These are phyloP conservation scores for Solanum pinnatisectum DNA, from an alignment of 257 asterid genomes.

Conservation along the genomic window DNA sequence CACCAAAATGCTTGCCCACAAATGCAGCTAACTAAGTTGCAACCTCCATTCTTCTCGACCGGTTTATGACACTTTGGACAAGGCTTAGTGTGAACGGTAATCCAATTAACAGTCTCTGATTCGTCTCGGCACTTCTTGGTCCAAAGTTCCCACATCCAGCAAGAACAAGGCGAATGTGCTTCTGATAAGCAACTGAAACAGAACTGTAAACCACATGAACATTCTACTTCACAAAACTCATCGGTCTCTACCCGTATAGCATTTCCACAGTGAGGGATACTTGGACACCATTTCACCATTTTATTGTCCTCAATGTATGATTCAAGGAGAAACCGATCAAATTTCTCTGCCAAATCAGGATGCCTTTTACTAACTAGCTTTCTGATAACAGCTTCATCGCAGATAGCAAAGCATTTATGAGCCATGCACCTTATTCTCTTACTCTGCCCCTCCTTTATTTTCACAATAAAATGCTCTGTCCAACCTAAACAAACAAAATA, in stretches of 20 bases:
- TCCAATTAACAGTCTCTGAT: constrained; percentile 95
- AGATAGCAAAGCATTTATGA: constrained; percentile 75
- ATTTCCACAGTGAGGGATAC: constrained; percentile 96
- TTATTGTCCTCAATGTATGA: constrained; percentile 95
- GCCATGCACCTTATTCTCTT: constrained; percentile 97
- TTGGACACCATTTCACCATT: constrained; percentile 99
- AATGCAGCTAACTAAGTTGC: constrained; percentile 85
- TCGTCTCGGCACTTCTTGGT: constrained; percentile 91
- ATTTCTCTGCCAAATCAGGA: constrained; percentile 79
- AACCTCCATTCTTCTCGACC: constrained; percentile 97
- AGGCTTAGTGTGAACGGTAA: constrained; percentile 77
- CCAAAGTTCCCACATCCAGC: constrained; percentile 95
- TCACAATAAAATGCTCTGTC: constrained; percentile 95
- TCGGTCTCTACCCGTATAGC: constrained; percentile 86
- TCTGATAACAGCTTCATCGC: constrained; percentile 70
- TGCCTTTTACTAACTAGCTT: constrained; percentile 51
- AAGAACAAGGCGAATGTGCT: constrained; percentile 98
- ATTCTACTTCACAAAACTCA: constrained; percentile 86
- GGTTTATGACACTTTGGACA: constrained; percentile 98
- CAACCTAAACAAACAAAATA: constrained; percentile 50
- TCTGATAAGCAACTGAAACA: constrained; percentile 88
- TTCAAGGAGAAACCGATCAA: constrained; percentile 90
- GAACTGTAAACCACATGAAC: constrained; percentile 89
- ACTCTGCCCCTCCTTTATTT: constrained; percentile 95
- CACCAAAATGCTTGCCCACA: constrained; percentile 98